Base-by-base conservation (phyloP, 345 rosid species). In the Alliaria petiolata region DNA sequence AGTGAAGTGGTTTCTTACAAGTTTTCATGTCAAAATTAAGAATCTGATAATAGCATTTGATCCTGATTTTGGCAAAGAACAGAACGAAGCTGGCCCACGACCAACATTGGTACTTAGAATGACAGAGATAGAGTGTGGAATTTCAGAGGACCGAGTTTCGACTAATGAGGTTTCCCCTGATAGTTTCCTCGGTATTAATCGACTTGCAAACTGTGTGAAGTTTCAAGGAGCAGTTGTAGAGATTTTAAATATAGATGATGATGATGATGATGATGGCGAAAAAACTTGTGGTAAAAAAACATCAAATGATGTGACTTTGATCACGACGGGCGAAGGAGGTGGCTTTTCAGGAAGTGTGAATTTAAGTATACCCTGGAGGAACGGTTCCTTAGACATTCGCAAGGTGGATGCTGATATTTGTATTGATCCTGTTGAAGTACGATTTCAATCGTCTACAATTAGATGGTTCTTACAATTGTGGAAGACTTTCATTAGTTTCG, bases 331-430 rank as follows among this genome's bases (percentile, higher is more conserved):
- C 53, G 72, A 77, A 67, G 74, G 78, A 79, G 95, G 85, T 73
- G 90, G 95, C 71, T 82, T 91, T 79, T 89, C 97, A 5, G 99
- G 99, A 70, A 83, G 80, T 76, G 64, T 95, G 68, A 89, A 78
- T 74, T 82, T 91, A 56, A 91, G 90, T 79, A 91, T 95, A 74
- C 99, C 99, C 50, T 95, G 97, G 95, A 86, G 79, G 79, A 81
- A 95, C 81, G 99, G 97, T 82, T 85, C 93, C 31, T 79, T 91
- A 76, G 99, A 95, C 74, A 86, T 95, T 56, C 84, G 86, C 79
- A 87, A 83, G 77, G 88, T 95, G 79, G 90, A 91, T 83, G 93
- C 90, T 34, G 87, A 89, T 82, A 81, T 91, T 76, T 78, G 61
- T 53, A 28, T 89, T 65, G 90, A 89, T 81, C 97, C 97, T 57